phyloP scores from a whole-genome alignment of 2,329 filamentous ascomycete species.

The Clonostachys sp. region DNA sequence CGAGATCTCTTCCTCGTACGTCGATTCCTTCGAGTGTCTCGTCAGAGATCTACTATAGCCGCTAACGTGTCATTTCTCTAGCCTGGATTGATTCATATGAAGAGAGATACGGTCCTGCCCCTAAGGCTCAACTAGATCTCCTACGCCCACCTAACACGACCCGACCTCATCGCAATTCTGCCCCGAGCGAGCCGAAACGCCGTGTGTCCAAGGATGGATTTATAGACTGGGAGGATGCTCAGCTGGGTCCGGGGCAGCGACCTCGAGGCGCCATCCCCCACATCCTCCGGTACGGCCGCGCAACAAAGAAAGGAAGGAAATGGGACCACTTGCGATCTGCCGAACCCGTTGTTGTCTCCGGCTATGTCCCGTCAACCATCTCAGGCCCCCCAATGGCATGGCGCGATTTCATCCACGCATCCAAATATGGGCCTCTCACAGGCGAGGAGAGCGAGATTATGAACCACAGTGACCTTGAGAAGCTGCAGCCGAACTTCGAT shows the following conservation, averaged over 20 bases:
- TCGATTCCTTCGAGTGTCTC: background rate
- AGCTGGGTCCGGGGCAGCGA: conserved; percentile 24
- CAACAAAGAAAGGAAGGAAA: conserved; percentile 40
- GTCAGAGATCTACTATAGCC: background rate
- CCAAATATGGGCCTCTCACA: conserved; percentile 40
- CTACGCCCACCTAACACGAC: conserved; percentile 31
- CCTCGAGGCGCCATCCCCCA: conserved; percentile 33
- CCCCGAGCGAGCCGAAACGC: conserved; percentile 28
- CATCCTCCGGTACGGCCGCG: conserved; percentile 41
- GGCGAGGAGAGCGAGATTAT: conserved; percentile 45
- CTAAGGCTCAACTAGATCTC: conserved; percentile 30
- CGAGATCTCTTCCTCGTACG: conserved; percentile 2
- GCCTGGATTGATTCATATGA: conserved; percentile 48
- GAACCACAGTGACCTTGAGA: conserved; percentile 35
- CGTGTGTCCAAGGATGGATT: conserved; percentile 45
- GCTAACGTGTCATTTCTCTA: conserved; percentile 10
- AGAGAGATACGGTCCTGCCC: conserved; percentile 27
- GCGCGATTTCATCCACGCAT: conserved; percentile 49
- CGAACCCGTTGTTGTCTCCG: conserved; percentile 54
- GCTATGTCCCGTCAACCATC: conserved; percentile 31
- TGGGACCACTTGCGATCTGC: conserved; percentile 57
- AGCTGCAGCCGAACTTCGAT: conserved; percentile 43
- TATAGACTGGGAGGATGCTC: conserved; percentile 32
- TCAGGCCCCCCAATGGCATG: conserved; percentile 37
- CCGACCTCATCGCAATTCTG: conserved; percentile 30